Evolutionary conservation across 768 basidiomycete species (phyloP).

Genomic region (Inosperma sp.): DNA sequence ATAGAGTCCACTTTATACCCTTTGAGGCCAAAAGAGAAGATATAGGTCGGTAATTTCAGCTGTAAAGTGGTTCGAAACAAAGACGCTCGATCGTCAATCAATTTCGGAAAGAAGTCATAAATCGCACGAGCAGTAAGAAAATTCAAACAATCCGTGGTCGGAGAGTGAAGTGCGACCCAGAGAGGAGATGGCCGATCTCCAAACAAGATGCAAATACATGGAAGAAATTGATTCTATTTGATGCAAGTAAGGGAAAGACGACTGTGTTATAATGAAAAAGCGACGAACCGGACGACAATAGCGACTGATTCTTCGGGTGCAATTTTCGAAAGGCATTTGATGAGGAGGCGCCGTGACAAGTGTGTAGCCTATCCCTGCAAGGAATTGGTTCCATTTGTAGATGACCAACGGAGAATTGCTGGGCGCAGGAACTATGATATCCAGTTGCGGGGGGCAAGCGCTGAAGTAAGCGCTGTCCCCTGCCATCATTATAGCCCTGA

Average conservation of each 20-base stretch:
- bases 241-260: neutral
- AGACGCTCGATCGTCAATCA: neutral
- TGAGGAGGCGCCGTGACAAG: neutral
- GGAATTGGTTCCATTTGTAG: neutral
- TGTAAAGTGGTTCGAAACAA: neutral
- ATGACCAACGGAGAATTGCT: neutral
- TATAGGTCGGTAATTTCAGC: neutral
- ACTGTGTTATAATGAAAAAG: neutral
- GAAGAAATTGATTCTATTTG: neutral
- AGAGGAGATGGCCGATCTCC: neutral
- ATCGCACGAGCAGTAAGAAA: neutral
- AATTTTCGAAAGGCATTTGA: too few relatives aligned
- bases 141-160: neutral
- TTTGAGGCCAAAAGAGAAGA: neutral
- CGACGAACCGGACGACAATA: neutral
- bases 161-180: neutral
- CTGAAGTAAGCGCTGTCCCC: neutral
- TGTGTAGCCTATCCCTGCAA: neutral
- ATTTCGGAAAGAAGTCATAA: neutral
- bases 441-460: neutral
- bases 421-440: neutral
- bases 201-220: neutral
- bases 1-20: neutral
- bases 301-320: too few relatives aligned
- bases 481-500: neutral